Base-by-base conservation (phyloP, 306 rosid genomes). In the Datisca glomerata region DNA sequence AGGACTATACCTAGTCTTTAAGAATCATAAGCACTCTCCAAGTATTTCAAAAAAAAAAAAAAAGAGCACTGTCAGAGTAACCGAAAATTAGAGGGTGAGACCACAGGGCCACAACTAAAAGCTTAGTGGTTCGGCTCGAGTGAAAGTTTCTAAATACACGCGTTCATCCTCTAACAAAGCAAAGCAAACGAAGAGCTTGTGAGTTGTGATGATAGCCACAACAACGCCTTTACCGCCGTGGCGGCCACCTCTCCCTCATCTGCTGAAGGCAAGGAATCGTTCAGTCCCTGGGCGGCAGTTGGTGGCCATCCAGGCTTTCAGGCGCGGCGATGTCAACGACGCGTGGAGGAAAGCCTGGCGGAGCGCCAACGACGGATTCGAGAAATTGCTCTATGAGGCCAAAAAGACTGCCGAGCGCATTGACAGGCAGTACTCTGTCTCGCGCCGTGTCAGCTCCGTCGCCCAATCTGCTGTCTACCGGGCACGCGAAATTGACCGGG, bases 401-500 rank as follows among this genome's bases (percentile, higher is more conserved):
- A 83, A 59, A 67, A 89, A 84, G 51, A 67, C 93, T 0, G 91
- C 95, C 12, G 93, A 89, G 69, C 73, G 84, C 7, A 14, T 89
- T 16, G 91, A 89, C 76, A 76, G 97, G 19, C 84, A 52, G 0
- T 89, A 83, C 45, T 62, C 83, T 18, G 46, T 89, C 8, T 65
- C 81, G 1, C 53, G 51, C 24, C 75, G 86, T 11, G 34, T 83
- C 18, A 59, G 61, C 20, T 66, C 79, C 8, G 58, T 47, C 12
- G 74, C 91, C 1, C 66, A 65, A 12, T 51, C 77, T 17, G 91
- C 84, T 23, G 62, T 55, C 0, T 66, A 70, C 23, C 60, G 86
- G 3, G 95, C 85, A 2, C 85, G 91, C 27, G 91, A 80, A 43
- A 63, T 89, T 41, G 95, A 89, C 38, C 70, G 97, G 28, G 95